These are phyloP conservation scores for Microdochium nivale DNA, from an alignment of 2,329 filamentous ascomycete species.

Conservation along the genomic window DNA sequence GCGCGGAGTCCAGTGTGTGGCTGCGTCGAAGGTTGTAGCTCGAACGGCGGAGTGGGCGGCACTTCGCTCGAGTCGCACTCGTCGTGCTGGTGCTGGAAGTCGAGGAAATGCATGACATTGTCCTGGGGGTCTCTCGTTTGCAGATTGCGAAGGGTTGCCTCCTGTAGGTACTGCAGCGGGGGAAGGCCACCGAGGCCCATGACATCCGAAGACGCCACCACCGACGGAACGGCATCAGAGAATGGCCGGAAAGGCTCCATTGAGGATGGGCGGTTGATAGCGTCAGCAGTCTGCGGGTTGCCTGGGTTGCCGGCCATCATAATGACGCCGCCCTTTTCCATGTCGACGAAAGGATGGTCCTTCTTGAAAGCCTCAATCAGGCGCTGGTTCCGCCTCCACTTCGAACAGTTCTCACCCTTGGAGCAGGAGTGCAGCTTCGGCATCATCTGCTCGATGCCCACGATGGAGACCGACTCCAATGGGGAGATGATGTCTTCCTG, in stretches of 20 bases:
- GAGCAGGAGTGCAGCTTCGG: conserved; percentile 77
- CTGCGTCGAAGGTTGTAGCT: conserved; percentile 43
- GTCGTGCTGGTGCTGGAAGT: conserved; percentile 58
- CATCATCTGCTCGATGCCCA: conserved; percentile 82
- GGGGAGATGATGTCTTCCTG: conserved; percentile 64
- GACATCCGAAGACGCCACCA: conserved; percentile 86
- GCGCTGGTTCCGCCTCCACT: conserved; percentile 72
- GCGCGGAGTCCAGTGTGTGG: conserved; percentile 47
- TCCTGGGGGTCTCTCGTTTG: conserved; percentile 76
- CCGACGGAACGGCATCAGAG: conserved; percentile 70
- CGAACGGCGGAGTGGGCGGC: conserved; percentile 62
- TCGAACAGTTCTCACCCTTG: conserved; percentile 79
- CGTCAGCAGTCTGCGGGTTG: conserved; percentile 58
- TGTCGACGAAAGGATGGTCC: conserved; percentile 61
- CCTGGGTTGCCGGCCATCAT: conserved; percentile 73
- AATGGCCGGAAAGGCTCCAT: conserved; percentile 53
- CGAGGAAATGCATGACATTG: conserved; percentile 84
- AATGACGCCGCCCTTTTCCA: conserved; percentile 55
- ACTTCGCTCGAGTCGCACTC: conserved; percentile 39
- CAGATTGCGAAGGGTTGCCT: conserved; percentile 62
- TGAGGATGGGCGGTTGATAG: conserved; percentile 43
- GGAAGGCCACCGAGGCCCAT: conserved; percentile 61
- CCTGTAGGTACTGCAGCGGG: conserved; percentile 62
- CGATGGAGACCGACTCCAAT: conserved; percentile 79
- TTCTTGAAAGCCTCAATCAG: conserved; percentile 67